Percentiles rank a stretch among this genome's conserved stretches.
Evolutionary conservation across 1,284 basidiomycete species (phyloP).

Genomic region (Austropuccinia psidii): DNA sequence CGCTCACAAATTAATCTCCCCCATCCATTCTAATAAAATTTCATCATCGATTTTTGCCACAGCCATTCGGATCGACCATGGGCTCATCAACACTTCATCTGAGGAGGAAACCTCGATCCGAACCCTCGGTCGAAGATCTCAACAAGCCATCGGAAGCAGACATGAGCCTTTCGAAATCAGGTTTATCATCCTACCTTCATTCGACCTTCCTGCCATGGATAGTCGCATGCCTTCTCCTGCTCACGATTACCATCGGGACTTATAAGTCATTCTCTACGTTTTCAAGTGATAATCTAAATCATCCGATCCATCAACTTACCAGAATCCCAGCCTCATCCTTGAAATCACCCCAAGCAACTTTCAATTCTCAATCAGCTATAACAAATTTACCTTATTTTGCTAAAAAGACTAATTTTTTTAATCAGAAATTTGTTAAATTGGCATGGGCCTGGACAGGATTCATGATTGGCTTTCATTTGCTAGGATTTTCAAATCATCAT

Average conservation of each 20-base stretch:
- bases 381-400: slow-evolving; percentile 39
- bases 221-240: background rate
- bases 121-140: no score
- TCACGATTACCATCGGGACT: slow-evolving; percentile 1
- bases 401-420: slow-evolving; percentile 45
- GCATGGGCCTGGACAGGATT: slow-evolving; percentile 47
- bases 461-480: slow-evolving; percentile 37
- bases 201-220: background rate
- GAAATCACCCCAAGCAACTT: background rate
- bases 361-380: background rate
- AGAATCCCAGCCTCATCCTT: slow-evolving; percentile 7
- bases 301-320: slow-evolving; percentile 18
- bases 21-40: no score
- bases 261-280: slow-evolving; percentile 5
- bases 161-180: no score
- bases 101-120: no score
- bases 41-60: no score
- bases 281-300: background rate
- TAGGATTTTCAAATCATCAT: background rate
- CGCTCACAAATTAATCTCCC: no score
- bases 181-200: no score
- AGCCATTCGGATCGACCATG: no score
- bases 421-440: slow-evolving; percentile 45
- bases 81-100: no score
- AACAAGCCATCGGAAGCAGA: no score